Conservation (phyloP, 177 flowering plant genomes). For the Tripterygium wilfordii region DNA sequence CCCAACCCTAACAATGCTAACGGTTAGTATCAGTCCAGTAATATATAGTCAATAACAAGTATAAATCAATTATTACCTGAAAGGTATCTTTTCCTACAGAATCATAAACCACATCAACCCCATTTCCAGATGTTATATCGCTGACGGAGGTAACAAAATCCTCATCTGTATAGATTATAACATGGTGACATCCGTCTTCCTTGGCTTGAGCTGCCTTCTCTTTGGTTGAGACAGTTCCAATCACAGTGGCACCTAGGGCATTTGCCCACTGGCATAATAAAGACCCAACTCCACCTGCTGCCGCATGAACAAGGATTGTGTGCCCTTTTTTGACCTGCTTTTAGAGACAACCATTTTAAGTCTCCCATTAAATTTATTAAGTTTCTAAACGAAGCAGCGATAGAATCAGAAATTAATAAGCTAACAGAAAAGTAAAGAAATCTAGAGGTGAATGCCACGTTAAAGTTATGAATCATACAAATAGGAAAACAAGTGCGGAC, state of each 20-base stretch:
- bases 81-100: slow-evolving; percentile 92
- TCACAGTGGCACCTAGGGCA: slow-evolving; percentile 87
- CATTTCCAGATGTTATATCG: slow-evolving; percentile 73
- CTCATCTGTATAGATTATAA: slow-evolving; percentile 62
- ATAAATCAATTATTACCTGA: slow-evolving; percentile 42
- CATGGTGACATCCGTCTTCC: slow-evolving; percentile 90
- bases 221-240: slow-evolving; percentile 83
- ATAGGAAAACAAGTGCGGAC: too few relatives aligned
- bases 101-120: slow-evolving; percentile 91
- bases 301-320: slow-evolving; percentile 82
- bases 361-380: too few relatives aligned
- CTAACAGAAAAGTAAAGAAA: too few relatives aligned
- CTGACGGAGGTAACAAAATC: slow-evolving; percentile 67
- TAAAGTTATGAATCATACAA: too few relatives aligned
- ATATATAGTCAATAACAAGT: neutral
- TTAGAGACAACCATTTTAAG: neutral
- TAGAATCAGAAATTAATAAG: too few relatives aligned
- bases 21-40: neutral
- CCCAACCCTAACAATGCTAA: too few relatives aligned
- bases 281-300: slow-evolving; percentile 96
- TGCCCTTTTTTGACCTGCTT: slow-evolving; percentile 89
- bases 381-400: too few relatives aligned
- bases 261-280: slow-evolving; percentile 90
- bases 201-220: slow-evolving; percentile 86
- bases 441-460: too few relatives aligned